phyloP scores from a whole-genome alignment of 2,329 filamentous ascomycete species.

The Nigrospora sphaerica region DNA sequence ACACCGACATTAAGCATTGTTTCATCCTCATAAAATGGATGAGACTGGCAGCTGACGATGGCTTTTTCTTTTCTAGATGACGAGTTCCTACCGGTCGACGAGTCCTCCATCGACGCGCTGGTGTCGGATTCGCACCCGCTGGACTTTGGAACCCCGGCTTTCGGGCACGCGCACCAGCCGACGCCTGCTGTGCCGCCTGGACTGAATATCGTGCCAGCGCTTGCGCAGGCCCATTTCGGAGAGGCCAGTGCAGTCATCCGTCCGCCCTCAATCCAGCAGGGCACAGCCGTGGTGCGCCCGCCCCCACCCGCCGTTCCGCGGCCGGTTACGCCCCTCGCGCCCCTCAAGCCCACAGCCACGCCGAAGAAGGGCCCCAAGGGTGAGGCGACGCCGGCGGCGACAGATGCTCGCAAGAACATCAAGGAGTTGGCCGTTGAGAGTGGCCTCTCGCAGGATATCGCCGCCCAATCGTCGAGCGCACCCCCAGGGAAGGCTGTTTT shows the following conservation, averaged over 20 bases:
- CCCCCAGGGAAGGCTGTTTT: constrained; percentile 29
- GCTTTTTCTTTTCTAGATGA: constrained; percentile 47
- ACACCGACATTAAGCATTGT: constrained; percentile 25
- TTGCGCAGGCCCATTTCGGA: constrained; percentile 18
- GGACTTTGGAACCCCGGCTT: constrained; percentile 1
- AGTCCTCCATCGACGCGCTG: constrained; percentile 60
- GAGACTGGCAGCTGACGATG: constrained; percentile 31
- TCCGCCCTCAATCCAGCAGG: constrained; percentile 10
- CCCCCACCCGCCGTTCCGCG: constrained; percentile 18
- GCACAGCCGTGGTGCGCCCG: constrained; percentile 9
- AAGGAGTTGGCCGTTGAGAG: constrained; percentile 38
- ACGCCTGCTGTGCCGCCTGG: constrained; percentile 40
- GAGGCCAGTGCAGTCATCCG: constrained; percentile 11
- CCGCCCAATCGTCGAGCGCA: constrained; percentile 29
- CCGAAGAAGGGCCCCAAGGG: constrained; percentile 16
- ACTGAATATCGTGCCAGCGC: constrained; percentile 29
- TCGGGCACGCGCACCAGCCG: constrained; percentile 10
- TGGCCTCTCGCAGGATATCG: constrained; percentile 38
- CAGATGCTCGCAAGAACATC: constrained; percentile 32
- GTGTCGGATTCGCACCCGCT: constrained; percentile 47
- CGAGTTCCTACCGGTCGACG: constrained; percentile 52
- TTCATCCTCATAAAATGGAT: constrained; percentile 11
- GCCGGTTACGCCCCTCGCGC: constrained; percentile 25
- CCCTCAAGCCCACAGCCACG: constrained; percentile 15
- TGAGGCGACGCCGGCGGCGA: constrained; percentile 7